Evolutionary conservation across 306 rosid genomes (phyloP).

Genomic region (Cyclanthera cordifolia): DNA sequence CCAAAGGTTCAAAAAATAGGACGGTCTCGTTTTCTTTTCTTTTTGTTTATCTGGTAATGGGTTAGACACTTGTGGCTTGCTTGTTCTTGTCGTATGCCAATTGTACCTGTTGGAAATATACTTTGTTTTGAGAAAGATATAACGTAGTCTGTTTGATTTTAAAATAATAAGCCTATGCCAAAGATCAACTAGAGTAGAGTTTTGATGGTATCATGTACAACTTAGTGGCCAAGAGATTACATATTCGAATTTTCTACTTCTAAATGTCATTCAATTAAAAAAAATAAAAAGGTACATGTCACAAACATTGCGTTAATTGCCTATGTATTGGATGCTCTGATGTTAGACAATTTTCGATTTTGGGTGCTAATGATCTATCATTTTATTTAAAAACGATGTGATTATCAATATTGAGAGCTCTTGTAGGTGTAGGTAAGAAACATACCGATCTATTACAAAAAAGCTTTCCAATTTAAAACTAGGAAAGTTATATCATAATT

Average conservation of each 20-base stretch:
- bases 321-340: neutral
- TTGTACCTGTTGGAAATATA: neutral
- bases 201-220: too few species aligned
- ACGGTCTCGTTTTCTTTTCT: neutral
- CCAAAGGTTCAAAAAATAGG: neutral
- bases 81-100: neutral
- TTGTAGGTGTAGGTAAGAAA: too few species aligned
- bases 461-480: too few species aligned
- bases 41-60: conserved; percentile 1
- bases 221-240: too few species aligned
- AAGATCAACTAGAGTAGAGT: too few species aligned
- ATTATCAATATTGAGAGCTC: too few species aligned
- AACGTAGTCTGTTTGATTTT: neutral
- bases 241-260: too few species aligned
- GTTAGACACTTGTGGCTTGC: neutral
- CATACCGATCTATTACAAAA: too few species aligned
- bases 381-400: too few species aligned
- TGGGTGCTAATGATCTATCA: neutral
- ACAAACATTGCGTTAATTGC: neutral
- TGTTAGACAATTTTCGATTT: neutral
- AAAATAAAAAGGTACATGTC: neutral
- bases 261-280: too few species aligned
- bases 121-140: neutral
- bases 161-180: too few species aligned
- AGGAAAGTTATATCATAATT: too few species aligned